Base-by-base conservation (phyloP, 2,329 filamentous ascomycete genomes). In the Fusarium anthophilum region DNA sequence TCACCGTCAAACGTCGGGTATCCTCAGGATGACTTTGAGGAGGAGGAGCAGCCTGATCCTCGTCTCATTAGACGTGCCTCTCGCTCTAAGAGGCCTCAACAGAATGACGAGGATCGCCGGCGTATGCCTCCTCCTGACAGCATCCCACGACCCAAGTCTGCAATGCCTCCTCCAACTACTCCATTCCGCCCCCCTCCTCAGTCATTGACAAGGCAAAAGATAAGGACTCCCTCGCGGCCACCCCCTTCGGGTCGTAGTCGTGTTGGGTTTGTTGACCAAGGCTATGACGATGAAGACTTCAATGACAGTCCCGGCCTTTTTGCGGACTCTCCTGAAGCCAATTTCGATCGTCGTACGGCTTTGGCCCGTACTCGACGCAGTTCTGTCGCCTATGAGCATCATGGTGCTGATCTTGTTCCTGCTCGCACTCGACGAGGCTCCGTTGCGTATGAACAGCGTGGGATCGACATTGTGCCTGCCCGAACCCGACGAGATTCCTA, bases 71-170 rank as follows among this genome's bases (percentile, higher is more conserved):
- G 86, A 32, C 84, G 85, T 28, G 72, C 83, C n/a, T 88, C 87
- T 2, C 77, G 82, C 39, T 80, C 80, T 18, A 84, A 80, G 76
- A 85, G 83, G 62, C 77, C 68, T 24, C 69, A 55, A 13, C 76
- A 76, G 56, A 69, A 81, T 13, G 83, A 86, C 2, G 84, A 87
- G 3, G 86, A 87, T 58, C 82, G 84, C 38, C 80, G 76, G 56
- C 81, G 82, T 37, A 88, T 88, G 87, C 87, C 88, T 28, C 87
- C 87, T 17, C 87, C 87, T 8, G 78, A 78, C 5, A 77, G 68
- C 32, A 74, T 81, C 44, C 81, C 81, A 56, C 79, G 86, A 20
- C 84, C 81, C 2, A 80, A 82, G 71, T 81, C 82, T 22, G 78
- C 81, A 12, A 50, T 80, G 53, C 80, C 80, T 22, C 69, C 77